phyloP scores from a whole-genome alignment of 2,329 filamentous ascomycete species.

The Pseudopithomyces chartarum region DNA sequence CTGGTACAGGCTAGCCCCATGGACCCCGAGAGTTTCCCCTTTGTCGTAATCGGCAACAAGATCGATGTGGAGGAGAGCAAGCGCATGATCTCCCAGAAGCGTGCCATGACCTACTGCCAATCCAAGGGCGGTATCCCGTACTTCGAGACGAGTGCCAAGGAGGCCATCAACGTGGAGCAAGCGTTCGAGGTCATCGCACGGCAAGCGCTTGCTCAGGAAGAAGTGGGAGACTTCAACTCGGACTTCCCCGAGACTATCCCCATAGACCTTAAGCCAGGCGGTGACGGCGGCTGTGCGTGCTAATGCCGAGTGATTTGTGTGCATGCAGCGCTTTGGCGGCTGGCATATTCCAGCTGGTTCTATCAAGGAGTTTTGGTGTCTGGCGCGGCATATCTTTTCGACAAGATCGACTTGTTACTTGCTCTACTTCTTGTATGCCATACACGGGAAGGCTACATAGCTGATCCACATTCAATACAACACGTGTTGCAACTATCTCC shows the following conservation, averaged over 20 bases:
- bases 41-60: slow-evolving; percentile 96
- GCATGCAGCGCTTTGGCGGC: slow-evolving; percentile 4
- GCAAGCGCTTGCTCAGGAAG: slow-evolving; percentile 94
- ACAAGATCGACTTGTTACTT: not conserved
- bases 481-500: not conserved
- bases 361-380: slow-evolving; percentile 34
- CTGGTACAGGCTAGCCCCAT: slow-evolving; percentile 95
- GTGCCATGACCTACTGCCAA: slow-evolving; percentile 96
- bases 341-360: slow-evolving; percentile 8
- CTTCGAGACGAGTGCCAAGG: slow-evolving; percentile 99
- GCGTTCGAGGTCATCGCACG: slow-evolving; percentile 89
- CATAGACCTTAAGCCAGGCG: slow-evolving; percentile 87
- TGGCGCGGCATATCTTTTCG: slow-evolving; percentile 24
- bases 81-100: slow-evolving; percentile 93
- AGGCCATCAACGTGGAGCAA: slow-evolving; percentile 96
- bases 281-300: slow-evolving; percentile 91
- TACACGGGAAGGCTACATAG: slow-evolving; percentile 3
- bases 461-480: not conserved
- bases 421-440: slow-evolving; percentile 4
- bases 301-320: slow-evolving; percentile 45
- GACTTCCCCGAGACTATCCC: slow-evolving; percentile 99
- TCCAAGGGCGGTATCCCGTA: slow-evolving; percentile 97
- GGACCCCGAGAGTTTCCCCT: slow-evolving; percentile 96
- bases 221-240: slow-evolving; percentile 95
- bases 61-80: slow-evolving; percentile 98